Percentiles rank a stretch among this genome's conserved stretches.
These are phyloP conservation scores for Ascochyta lentis DNA, from an alignment of 2,329 filamentous ascomycete species.

Conservation along the genomic window DNA sequence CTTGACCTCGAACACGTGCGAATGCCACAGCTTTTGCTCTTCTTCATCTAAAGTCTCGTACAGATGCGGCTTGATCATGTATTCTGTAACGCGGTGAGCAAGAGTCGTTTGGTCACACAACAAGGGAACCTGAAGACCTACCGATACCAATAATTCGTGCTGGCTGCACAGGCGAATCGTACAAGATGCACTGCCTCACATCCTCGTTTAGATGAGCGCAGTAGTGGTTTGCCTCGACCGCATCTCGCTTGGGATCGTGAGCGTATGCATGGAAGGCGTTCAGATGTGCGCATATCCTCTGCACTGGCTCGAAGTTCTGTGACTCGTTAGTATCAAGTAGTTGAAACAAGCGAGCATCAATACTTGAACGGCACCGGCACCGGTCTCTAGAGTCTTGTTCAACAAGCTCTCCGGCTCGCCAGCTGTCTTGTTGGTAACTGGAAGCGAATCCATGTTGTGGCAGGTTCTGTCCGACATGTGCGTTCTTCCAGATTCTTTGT, in stretches of 20 bases:
- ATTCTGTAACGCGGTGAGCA: constrained; percentile 59
- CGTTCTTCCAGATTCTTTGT: neutral
- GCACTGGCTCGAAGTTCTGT: constrained; percentile 72
- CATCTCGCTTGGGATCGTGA: constrained; percentile 67
- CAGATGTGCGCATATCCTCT: constrained; percentile 79
- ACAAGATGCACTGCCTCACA: constrained; percentile 83
- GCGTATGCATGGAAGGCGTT: constrained; percentile 88
- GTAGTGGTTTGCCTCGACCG: constrained; percentile 83
- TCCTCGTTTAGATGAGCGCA: constrained; percentile 80
- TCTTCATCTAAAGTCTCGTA: constrained; percentile 69
- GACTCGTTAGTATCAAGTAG: neutral
- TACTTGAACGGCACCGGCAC: constrained; percentile 66
- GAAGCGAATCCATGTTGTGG: constrained; percentile 44
- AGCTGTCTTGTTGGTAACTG: constrained; percentile 51
- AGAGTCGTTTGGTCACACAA: neutral
- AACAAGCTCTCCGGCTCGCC: constrained; percentile 61
- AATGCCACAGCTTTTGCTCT: constrained; percentile 82
- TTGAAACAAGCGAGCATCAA: neutral
- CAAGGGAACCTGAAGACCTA: constrained; percentile 14
- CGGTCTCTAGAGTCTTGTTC: constrained; percentile 67
- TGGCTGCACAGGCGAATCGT: constrained; percentile 71
- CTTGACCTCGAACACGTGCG: constrained; percentile 76
- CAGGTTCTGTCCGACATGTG: constrained; percentile 9
- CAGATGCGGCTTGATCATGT: constrained; percentile 78
- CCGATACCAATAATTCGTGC: constrained; percentile 78